Evolutionary conservation across 352 stramenopile species (phyloP), one percentile per base, ranked within the genome.

Genomic region (Aphanomyces invadans): DNA sequence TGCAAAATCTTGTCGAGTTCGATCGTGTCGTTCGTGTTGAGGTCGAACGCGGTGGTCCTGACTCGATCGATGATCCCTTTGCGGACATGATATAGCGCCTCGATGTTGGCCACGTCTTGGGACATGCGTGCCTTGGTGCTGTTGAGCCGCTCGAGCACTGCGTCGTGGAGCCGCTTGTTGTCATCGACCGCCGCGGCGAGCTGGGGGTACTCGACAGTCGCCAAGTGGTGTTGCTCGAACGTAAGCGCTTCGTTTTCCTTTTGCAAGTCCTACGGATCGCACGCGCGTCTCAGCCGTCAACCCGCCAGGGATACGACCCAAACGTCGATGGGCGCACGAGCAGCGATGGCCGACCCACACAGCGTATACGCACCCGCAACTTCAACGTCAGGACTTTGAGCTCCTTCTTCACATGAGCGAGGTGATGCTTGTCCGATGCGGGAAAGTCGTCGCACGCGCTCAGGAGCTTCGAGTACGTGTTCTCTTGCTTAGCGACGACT

Each of bases 41-140:
- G n/a, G 9, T 67, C 26, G 12, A 67, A 82, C 4, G 53, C 62
- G 32, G 39, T 52, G 2, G 53, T 54, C 52, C 64, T 62, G 19
- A 90, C 80, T 48, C 71, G 81, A 10, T 88, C 79, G 61, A 92
- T 88, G 74, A 92, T 81, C 51, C 90, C 81, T 12, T 89, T 55
- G 10, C 83, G 80, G 1, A 76, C 73, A 39, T 89, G 73, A 56
- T 88, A 87, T 32, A 92, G 69, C 45, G 86, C 82, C 38, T 89
- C 80, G 0, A 80, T 87, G 3, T 83, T 74, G 0, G 78, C 76
- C 54, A 88, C 79, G 23, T 92, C 85, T 17, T 90, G 74, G 2
- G 73, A 72, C n/a, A 88, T 75, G 44, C 90, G 89, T 19, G 81
- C 74, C 0, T 77, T 65, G 10, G 81, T 77, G 9, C 73, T 70